Base-by-base conservation (phyloP, 2,329 filamentous ascomycete genomes). In the Trichophyton verrucosum region DNA sequence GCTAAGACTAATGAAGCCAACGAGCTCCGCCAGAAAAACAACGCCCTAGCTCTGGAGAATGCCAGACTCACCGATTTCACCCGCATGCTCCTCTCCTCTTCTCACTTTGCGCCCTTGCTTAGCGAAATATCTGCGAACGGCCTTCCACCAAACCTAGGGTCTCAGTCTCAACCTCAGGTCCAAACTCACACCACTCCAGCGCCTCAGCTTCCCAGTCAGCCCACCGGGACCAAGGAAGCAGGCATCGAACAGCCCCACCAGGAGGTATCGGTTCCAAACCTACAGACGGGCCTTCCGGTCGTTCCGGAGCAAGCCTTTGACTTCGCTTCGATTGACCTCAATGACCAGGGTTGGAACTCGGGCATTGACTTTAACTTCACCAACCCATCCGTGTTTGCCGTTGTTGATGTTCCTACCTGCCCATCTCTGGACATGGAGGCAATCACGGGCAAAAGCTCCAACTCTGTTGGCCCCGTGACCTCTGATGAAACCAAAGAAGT, bases 1-100 rank as follows among this genome's bases (percentile, higher is more conserved):
- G 80, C 80, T 69, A 95, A 94, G 77, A 85, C 87, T 46, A 88
- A 86, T 65, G 92, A 97, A 78, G 86, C 87, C 66, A 87, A 86
- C 65, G 87, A 91, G 53, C 82, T 96, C 38, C 87, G 88, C 64
- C 76, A 81, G 40, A 86, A 95, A 75, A 97, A 96, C 79, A 83
- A 84, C 57, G 85, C 87, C 42, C 81, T 99, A 17, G 78, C 84
- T 66, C 89, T 95, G 55, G 91, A 96, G 79, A 95, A 95, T 76
- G 86, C 86, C 70, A 88, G 89, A 56, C 78, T 92, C 59, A 84
- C 82, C 7, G 86, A 90, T 66, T 78, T 92, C 17, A 89, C 86
- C n/a, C 86, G 86, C 72, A 89, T 89, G 83, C 85, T 92, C 30
- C 80, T 92, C 17, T 85, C 85, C 3, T 92, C 89, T 5, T 82